Conservation (phyloP, 306 rosid species). For the Morella rubra region DNA sequence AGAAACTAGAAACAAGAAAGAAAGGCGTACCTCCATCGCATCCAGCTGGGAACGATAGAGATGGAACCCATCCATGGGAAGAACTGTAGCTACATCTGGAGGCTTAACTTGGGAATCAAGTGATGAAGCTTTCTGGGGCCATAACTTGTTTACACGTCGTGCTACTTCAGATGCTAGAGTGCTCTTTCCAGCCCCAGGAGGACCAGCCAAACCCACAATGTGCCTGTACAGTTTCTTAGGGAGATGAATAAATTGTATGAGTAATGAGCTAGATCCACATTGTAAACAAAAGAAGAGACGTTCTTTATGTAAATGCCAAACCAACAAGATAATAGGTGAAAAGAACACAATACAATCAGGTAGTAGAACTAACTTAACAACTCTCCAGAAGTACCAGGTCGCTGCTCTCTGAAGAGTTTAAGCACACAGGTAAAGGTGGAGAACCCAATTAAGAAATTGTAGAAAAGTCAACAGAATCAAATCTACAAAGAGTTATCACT, state of each 20-base stretch:
- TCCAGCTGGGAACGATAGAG: constrained; percentile 85
- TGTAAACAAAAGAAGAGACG: neutral
- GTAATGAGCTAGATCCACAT: neutral
- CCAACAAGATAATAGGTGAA: neutral
- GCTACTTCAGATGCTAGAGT: constrained; percentile 77
- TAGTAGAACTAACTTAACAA: neutral
- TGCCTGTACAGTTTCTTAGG: constrained; percentile 38
- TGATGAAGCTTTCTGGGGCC: constrained; percentile 60
- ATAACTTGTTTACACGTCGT: constrained; percentile 62
- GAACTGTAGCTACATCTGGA: constrained; percentile 59
- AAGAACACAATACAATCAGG: neutral
- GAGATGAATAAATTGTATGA: neutral
- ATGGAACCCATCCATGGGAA: constrained; percentile 97
- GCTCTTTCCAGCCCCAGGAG: constrained; percentile 95
- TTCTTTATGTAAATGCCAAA: neutral
- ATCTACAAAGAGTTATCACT: neutral
- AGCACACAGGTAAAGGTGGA: no score
- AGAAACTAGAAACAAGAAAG: constrained; percentile 21
- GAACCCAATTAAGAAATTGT: neutral
- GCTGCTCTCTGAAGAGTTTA: neutral
- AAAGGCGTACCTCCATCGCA: constrained; percentile 73
- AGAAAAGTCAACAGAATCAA: neutral
- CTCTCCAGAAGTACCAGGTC: neutral
- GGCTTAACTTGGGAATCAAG: constrained; percentile 60
- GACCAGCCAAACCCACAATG: constrained; percentile 89